Percentiles rank a stretch among this genome's conserved stretches.
phyloP scores from a whole-genome alignment of 129 eudicot genomes.

The sunflower (Helianthus annuus) region DNA sequence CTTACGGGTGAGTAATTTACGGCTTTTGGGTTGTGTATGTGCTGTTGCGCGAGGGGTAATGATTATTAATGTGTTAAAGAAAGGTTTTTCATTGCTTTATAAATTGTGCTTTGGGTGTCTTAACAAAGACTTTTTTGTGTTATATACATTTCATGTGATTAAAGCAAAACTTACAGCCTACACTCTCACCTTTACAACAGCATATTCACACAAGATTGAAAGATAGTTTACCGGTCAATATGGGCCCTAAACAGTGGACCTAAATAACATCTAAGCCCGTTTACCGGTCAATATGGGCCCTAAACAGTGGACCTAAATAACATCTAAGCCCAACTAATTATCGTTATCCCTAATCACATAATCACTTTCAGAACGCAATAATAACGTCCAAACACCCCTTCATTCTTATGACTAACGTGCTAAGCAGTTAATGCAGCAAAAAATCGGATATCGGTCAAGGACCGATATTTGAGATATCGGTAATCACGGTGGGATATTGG shows the following conservation, averaged over 20 bases:
- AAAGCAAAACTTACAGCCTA: constrained; percentile 40
- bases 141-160: constrained; percentile 34
- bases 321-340: constrained; percentile 21
- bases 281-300: background rate
- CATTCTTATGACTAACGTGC: background rate
- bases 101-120: constrained; percentile 18
- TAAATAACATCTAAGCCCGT: constrained; percentile 2
- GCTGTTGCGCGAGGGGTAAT: constrained; percentile 22
- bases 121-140: constrained; percentile 6
- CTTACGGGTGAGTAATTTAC: constrained; percentile 29
- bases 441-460: too few species aligned
- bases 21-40: constrained; percentile 32
- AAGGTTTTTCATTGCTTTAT: constrained; percentile 20
- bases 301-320: constrained; percentile 15
- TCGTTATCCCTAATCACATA: background rate
- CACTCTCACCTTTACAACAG: constrained; percentile 14
- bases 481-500: too few species aligned
- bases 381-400: background rate
- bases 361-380: background rate
- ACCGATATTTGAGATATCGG: too few species aligned
- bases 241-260: constrained; percentile 19
- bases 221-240: background rate
- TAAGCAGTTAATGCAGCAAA: too few species aligned
- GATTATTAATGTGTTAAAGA: constrained; percentile 30
- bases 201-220: constrained; percentile 11